Percentiles rank a stretch among this genome's conserved stretches.
phyloP scores from a whole-genome alignment of 306 rosid genomes.

The Acacia acuminata region DNA sequence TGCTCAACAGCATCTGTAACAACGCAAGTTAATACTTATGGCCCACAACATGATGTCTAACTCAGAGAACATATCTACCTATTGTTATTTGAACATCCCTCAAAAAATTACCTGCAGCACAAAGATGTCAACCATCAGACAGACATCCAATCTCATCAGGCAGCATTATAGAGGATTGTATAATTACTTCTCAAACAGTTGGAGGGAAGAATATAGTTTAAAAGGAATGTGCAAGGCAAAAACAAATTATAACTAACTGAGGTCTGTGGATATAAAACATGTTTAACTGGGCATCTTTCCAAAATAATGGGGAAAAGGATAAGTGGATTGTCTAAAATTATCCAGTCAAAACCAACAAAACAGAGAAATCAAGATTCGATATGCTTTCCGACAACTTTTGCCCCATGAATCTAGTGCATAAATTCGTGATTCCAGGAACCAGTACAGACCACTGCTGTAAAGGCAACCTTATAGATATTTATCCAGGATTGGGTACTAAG shows the following conservation, averaged over 20 bases:
- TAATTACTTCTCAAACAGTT: constrained; percentile 14
- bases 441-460: not conserved
- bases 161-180: constrained; percentile 29
- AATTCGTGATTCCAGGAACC: not conserved
- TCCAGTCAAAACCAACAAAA: not conserved
- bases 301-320: not conserved
- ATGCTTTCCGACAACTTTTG: constrained; percentile 16
- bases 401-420: constrained; percentile 5
- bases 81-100: constrained; percentile 96
- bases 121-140: constrained; percentile 62
- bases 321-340: constrained; percentile 6
- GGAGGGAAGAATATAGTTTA: not conserved
- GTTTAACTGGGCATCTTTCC: constrained; percentile 1
- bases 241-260: not conserved
- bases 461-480: constrained; percentile 7
- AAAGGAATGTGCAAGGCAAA: not conserved
- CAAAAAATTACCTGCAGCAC: constrained; percentile 89
- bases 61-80: constrained; percentile 86
- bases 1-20: constrained; percentile 28
- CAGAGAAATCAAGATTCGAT: not conserved
- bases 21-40: constrained; percentile 38
- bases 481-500: constrained; percentile 18
- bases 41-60: constrained; percentile 42
- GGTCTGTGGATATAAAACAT: not conserved
- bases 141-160: constrained; percentile 13